Conservation (phyloP, 768 basidiomycete species). For the Mrakia blollopis region DNA sequence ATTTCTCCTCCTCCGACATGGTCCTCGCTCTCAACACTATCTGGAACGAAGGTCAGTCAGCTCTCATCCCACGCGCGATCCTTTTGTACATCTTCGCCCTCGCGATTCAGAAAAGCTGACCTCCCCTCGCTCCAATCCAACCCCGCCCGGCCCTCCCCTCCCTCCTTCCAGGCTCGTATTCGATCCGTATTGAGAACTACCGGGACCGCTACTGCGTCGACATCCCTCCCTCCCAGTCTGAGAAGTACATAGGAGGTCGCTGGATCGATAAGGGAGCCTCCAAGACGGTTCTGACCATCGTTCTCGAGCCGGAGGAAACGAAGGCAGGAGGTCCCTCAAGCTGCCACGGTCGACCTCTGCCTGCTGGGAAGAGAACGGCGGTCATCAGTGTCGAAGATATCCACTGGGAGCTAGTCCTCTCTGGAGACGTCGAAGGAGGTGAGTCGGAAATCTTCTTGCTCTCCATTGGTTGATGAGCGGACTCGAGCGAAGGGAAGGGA, state of each 20-base stretch:
- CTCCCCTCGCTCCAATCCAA: too few species aligned
- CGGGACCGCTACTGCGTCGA: slow-evolving; percentile 16
- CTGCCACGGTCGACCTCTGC: neutral
- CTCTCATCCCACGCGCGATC: too few species aligned
- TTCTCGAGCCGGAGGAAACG: slow-evolving; percentile 9
- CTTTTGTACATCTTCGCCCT: neutral
- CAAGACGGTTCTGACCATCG: slow-evolving; percentile 23
- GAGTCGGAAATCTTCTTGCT: neutral
- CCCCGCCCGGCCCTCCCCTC: neutral
- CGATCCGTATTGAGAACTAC: slow-evolving; percentile 19
- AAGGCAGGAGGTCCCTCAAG: neutral
- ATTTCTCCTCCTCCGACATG: neutral
- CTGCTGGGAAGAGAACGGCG: neutral
- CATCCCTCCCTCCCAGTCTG: slow-evolving; percentile 17
- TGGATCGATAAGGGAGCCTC: slow-evolving; percentile 28
- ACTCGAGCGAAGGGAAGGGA: neutral
- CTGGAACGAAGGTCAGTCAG: slow-evolving; percentile 29
- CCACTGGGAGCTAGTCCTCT: slow-evolving; percentile 25
- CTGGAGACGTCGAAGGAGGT: slow-evolving; percentile 29
- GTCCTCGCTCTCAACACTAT: slow-evolving; percentile 32
- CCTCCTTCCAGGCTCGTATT: neutral
- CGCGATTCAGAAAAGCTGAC: neutral
- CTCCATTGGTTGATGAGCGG: neutral
- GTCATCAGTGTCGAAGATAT: slow-evolving; percentile 29
- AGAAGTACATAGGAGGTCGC: slow-evolving; percentile 22